phyloP scores from a whole-genome alignment of 495 filamentous ascomycete genomes.

The Penicillium desertorum region DNA sequence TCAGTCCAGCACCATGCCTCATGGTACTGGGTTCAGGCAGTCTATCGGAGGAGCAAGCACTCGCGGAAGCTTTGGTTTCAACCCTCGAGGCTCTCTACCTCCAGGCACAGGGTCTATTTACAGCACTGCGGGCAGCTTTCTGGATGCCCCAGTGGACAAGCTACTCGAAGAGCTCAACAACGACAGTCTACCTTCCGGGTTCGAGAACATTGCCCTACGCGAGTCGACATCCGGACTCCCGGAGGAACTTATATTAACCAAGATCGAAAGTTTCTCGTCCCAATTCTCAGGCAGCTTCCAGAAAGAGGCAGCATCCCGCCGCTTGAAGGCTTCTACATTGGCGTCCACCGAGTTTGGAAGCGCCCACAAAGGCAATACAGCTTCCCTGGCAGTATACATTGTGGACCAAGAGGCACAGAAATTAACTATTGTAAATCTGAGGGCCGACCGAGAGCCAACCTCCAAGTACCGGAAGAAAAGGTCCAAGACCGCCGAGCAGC shows the following conservation, averaged over 20 bases:
- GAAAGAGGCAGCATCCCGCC: conserved; percentile 44
- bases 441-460: conserved; percentile 37
- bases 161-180: conserved; percentile 70
- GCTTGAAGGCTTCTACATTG: conserved; percentile 63
- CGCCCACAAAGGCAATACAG: conserved; percentile 30
- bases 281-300: conserved; percentile 58
- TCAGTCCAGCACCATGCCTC: conserved; percentile 45
- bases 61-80: conserved; percentile 59
- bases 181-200: conserved; percentile 62
- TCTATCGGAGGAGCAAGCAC: conserved; percentile 71
- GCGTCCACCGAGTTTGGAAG: conserved; percentile 50
- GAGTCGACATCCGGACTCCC: conserved; percentile 68
- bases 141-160: conserved; percentile 68
- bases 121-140: conserved; percentile 52
- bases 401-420: conserved; percentile 65
- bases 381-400: conserved; percentile 63
- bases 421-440: conserved; percentile 65
- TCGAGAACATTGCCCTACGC: conserved; percentile 68
- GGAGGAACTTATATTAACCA: conserved; percentile 71
- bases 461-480: conserved; percentile 37
- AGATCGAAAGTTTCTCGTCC: conserved; percentile 67
- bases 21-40: conserved; percentile 58
- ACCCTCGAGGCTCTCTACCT: conserved; percentile 43
- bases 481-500: conserved; percentile 27
- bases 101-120: conserved; percentile 43